Evolutionary conservation across 176 grass and related monocot genomes (phyloP), one percentile per base, ranked within the genome.

Genomic region (Triticum turgidum): DNA sequence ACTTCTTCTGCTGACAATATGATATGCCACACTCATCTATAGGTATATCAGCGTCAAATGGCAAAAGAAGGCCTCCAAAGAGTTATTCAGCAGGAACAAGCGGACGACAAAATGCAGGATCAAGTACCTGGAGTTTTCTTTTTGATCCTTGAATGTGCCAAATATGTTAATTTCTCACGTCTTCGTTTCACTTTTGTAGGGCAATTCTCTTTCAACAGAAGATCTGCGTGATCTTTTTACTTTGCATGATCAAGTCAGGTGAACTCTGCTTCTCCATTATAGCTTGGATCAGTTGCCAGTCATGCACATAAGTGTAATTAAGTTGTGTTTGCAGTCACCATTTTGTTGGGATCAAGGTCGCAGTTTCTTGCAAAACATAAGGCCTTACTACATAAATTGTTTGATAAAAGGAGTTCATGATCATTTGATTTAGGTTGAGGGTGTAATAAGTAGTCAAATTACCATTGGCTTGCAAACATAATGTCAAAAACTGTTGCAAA

Each of bases 31-130:
- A 87, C 79, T 66, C 7, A 75, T 95, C 6, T 88, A 38, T 78
- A 96, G 96, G 96, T 98, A 21, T 98, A 94, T 90, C 93, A 96
- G 89, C 96, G 92, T 45, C 93, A 98, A 73, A 98, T 98, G 96
- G 96, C 93, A 77, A 98, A 98, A 92, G 96, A 98, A 89, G 93
- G 96, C 72, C 93, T 98, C 74, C 96, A 94, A 62, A 94, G 94
- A 78, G 90, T 98, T 85, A 98, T 98, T 90, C 96, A 98, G 80
- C 92, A 92, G 65, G 92, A 92, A 78, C 92, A 94, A 87, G 75
- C 65, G 0, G 76, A 91, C 14, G 86, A 24, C 77, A 91, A 94
- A 84, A 90, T 80, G 65, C 87, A 94, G 90, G 96, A 94, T 77
- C 35, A 85, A 71, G 74, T 77, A 79, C 30, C 83, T 92, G 13